A percentile compares a stretch with the other conserved stretches of the same genome.
Conservation (phyloP, 73 alveolate genomes). For the Tetrahymena borealis region DNA sequence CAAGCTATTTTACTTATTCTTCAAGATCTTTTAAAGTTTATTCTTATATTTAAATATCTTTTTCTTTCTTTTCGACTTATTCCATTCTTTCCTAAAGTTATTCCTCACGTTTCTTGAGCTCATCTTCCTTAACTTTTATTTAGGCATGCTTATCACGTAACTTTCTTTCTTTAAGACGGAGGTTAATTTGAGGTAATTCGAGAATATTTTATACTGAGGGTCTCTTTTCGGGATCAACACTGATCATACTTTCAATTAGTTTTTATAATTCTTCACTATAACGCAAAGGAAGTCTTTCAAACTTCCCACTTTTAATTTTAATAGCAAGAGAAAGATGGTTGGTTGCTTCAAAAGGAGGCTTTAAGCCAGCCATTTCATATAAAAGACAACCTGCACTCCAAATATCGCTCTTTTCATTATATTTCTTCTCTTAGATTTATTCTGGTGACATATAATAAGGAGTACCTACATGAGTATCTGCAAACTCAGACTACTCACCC, state of each 20-base stretch:
- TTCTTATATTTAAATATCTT: not conserved
- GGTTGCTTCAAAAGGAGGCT: slow-evolving; percentile 92
- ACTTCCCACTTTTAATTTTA: slow-evolving; percentile 83
- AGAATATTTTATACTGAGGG: slow-evolving; percentile 73
- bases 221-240: slow-evolving; percentile 47
- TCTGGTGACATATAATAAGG: slow-evolving; percentile 95
- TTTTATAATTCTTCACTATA: slow-evolving; percentile 70
- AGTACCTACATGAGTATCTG: slow-evolving; percentile 95
- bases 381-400: slow-evolving; percentile 91
- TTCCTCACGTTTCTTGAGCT: slow-evolving; percentile 42
- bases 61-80: not conserved
- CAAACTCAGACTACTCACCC: slow-evolving; percentile 77
- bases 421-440: slow-evolving; percentile 74
- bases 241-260: slow-evolving; percentile 68
- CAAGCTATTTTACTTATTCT: not conserved
- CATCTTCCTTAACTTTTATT: slow-evolving; percentile 70
- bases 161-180: slow-evolving; percentile 79
- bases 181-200: slow-evolving; percentile 65
- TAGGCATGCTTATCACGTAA: slow-evolving; percentile 67
- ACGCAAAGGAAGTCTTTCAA: slow-evolving; percentile 72
- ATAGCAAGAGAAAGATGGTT: slow-evolving; percentile 78
- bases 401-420: slow-evolving; percentile 91
- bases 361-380: slow-evolving; percentile 80
- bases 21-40: not conserved
- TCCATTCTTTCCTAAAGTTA: not conserved